Evolutionary conservation across 1,284 basidiomycete species (phyloP).

Genomic region (Phlebopus sp.): DNA sequence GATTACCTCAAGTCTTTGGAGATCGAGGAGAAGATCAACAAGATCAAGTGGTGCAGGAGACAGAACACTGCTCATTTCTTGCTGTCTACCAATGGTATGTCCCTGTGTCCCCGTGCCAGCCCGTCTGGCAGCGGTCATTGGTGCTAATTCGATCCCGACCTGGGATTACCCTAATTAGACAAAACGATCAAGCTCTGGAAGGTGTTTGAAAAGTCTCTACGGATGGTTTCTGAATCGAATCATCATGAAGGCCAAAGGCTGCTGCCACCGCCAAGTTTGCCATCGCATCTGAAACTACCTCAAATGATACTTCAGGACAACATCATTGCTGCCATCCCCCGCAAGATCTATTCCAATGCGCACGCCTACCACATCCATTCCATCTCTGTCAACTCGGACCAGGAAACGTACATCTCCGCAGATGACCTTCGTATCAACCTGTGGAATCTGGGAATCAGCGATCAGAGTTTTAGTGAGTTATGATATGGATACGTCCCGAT

Average conservation of each 20-base stretch:
- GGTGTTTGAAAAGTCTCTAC: constrained; percentile 97
- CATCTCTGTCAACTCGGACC: constrained; percentile 98
- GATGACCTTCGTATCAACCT: constrained; percentile 97
- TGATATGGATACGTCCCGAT: neutral
- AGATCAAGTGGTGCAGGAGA: constrained; percentile 99
- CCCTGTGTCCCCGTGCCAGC: constrained; percentile 8
- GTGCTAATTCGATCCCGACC: constrained; percentile 2
- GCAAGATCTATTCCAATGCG: constrained; percentile 98
- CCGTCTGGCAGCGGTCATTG: neutral
- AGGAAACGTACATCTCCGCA: constrained; percentile 98
- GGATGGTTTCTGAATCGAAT: constrained; percentile 97
- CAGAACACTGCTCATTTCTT: constrained; percentile 98
- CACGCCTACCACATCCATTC: constrained; percentile 99
- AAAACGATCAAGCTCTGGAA: constrained; percentile 99
- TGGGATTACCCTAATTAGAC: constrained; percentile 52
- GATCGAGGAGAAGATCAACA: constrained; percentile 99
- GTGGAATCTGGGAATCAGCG: constrained; percentile 98
- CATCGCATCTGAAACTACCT: constrained; percentile 72
- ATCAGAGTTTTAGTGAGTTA: constrained; percentile 96
- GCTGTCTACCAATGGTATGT: constrained; percentile 91
- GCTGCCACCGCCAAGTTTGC: constrained; percentile 56
- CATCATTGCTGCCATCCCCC: constrained; percentile 96
- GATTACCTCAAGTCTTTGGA: constrained; percentile 99
- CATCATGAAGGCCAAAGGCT: constrained; percentile 77
- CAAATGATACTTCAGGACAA: constrained; percentile 94